Evolutionary conservation across 1,284 basidiomycete genomes (phyloP).

Genomic region (Cutaneotrichosporon sp.): DNA sequence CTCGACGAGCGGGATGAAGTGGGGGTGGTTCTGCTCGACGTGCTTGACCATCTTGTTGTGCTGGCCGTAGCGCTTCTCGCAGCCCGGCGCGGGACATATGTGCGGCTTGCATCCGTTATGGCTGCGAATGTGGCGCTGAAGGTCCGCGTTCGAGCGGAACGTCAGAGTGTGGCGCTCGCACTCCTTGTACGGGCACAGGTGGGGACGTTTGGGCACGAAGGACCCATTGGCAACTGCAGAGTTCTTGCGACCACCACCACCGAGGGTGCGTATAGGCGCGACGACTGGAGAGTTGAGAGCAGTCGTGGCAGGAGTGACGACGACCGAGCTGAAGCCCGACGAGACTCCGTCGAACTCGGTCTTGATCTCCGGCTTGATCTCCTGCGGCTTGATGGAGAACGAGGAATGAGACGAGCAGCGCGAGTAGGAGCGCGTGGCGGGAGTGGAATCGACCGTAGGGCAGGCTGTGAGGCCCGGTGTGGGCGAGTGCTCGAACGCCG

Average conservation of each 20-base stretch:
- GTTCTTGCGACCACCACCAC: neutral
- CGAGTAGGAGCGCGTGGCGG: constrained; percentile 15
- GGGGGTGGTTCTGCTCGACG: constrained; percentile 20
- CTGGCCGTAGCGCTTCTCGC: constrained; percentile 23
- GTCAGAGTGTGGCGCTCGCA: constrained; percentile 16
- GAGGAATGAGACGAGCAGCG: constrained; percentile 18
- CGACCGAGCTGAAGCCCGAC: neutral
- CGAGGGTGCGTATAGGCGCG: neutral
- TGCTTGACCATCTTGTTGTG: constrained; percentile 27
- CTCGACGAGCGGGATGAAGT: constrained; percentile 10
- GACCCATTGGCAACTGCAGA: constrained; percentile 3
- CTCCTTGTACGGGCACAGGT: constrained; percentile 16
- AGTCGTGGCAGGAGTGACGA: neutral
- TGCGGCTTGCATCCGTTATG: constrained; percentile 20
- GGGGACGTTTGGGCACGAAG: constrained; percentile 15
- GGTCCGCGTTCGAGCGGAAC: constrained; percentile 26
- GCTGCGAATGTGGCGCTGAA: constrained; percentile 22
- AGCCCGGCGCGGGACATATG: constrained; percentile 13
- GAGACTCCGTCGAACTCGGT: neutral
- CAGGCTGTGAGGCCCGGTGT: constrained; percentile 17
- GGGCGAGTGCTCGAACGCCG: constrained; percentile 17
- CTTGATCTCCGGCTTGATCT: too few relatives aligned
- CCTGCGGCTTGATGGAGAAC: constrained; percentile 5
- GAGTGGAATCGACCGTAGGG: constrained; percentile 11
- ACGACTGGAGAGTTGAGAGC: neutral